Evolutionary conservation across 345 rosid species (phyloP), one percentile per base, ranked within the genome.

Genomic region (Draba incana): DNA sequence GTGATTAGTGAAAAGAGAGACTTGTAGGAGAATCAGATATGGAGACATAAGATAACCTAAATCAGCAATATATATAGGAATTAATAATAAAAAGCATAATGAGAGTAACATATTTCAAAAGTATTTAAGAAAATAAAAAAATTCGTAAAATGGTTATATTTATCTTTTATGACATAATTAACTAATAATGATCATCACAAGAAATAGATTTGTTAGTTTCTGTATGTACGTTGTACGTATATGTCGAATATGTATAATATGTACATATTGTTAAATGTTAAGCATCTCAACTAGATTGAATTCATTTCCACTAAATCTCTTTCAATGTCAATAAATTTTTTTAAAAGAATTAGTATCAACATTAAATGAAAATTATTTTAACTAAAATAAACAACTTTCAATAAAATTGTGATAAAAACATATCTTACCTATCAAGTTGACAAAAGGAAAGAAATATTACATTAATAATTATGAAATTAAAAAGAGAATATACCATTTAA

Each of bases 221-320:
- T 27, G n/a, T 14, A 20, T 52, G 42, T 53, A 42, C 16, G 15
- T 52, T 14, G 41, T 53, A 41, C n/a, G 11, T 6, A 6, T 66
- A 27, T 20, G 20, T 20, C 20, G 20, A 20, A 27, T 49, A 66
- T 7, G 15, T 37, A 8, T 48, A 3, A 39, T 42, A 25, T 8
- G 3, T 16, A n/a, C 38, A 35, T 33, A 42, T 20, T 20, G 30
- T 54, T 12, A 28, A 45, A 9, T 55, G 25, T 56, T 55, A 13
- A 31, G 30, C 31, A 20, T 20, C 20, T 20, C 20, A 20, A 20
- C 20, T 20, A 64, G 11, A 25, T 38, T 51, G 2, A 42, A 16
- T 62, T 37, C 10, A 44, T 44, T 20, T 67, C 45, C 46, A 5
- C 52, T 16, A 42, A 62, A 53, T 43, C 41, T 33, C 37, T 6